These are phyloP conservation scores for Tanozyma kutaoensis DNA, from an alignment of 805 yeast species.

Conservation along the genomic window DNA sequence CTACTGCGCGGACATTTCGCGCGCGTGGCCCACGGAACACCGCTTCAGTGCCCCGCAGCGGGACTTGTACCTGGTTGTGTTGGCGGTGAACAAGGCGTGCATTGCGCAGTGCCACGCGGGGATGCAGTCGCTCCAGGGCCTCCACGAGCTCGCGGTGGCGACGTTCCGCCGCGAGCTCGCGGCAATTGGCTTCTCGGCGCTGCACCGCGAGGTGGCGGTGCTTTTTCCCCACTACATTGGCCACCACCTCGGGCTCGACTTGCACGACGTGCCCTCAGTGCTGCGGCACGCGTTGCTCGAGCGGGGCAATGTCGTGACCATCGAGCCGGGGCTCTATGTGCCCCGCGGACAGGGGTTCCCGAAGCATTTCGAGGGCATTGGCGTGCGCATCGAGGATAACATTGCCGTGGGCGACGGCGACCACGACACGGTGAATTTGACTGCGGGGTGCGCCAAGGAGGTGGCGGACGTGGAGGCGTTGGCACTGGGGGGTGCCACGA, in stretches of 20 bases:
- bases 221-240: conserved; percentile 93
- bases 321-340: conserved; percentile 92
- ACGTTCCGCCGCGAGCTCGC: conserved; percentile 49
- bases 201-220: conserved; percentile 36
- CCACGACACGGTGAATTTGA: conserved; percentile 39
- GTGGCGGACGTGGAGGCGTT: conserved; percentile 65
- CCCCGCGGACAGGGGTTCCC: conserved; percentile 63
- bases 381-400: conserved; percentile 92
- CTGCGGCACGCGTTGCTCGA: conserved; percentile 42
- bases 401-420: conserved; percentile 59
- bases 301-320: conserved; percentile 75
- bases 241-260: conserved; percentile 87
- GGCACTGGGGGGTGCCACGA: conserved; percentile 51
- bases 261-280: conserved; percentile 65
- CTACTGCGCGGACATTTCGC: conserved; percentile 87
- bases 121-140: conserved; percentile 49
- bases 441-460: conserved; percentile 80
- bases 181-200: conserved; percentile 53
- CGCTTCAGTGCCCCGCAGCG: conserved; percentile 64
- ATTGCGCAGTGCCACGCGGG: conserved; percentile 53
- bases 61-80: conserved; percentile 80
- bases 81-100: conserved; percentile 69
- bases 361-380: conserved; percentile 69
- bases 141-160: conserved; percentile 59
- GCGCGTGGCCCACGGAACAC: conserved; percentile 90